A percentile compares a stretch with the other conserved stretches of the same genome.
These are phyloP conservation scores for Solanum aculeatissimum DNA, from an alignment of 305 asterid species.

Conservation along the genomic window DNA sequence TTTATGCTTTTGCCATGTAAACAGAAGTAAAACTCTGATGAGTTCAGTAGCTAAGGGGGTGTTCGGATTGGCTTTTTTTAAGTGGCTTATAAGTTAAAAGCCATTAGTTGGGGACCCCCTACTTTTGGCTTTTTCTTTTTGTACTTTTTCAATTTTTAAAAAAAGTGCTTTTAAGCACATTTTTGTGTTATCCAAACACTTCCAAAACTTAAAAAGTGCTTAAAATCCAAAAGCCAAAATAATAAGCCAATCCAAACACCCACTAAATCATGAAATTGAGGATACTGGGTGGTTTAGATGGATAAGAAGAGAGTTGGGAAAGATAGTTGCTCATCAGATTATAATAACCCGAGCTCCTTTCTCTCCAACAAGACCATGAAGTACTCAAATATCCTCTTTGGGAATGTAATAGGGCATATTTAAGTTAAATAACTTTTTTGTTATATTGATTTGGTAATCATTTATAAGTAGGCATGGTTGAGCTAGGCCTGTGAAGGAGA, in stretches of 20 bases:
- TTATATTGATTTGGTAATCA: neutral
- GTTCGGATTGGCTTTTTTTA: too few species aligned
- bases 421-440: neutral
- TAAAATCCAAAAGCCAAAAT: too few species aligned
- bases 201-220: too few species aligned
- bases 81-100: too few species aligned
- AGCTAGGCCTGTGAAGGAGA: neutral
- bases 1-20: neutral
- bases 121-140: too few species aligned
- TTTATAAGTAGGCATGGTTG: neutral
- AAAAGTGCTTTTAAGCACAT: too few species aligned
- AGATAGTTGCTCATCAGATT: neutral
- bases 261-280: neutral
- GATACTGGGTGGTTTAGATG: neutral
- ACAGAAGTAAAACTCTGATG: neutral
- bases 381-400: neutral
- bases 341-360: neutral
- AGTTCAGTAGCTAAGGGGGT: neutral
- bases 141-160: too few species aligned
- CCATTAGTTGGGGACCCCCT: too few species aligned
- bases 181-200: too few species aligned
- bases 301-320: neutral
- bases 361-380: neutral
- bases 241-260: too few species aligned
- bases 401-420: neutral